phyloP scores from a whole-genome alignment of 2,329 filamentous ascomycete genomes.

The Leptographium lundbergii region DNA sequence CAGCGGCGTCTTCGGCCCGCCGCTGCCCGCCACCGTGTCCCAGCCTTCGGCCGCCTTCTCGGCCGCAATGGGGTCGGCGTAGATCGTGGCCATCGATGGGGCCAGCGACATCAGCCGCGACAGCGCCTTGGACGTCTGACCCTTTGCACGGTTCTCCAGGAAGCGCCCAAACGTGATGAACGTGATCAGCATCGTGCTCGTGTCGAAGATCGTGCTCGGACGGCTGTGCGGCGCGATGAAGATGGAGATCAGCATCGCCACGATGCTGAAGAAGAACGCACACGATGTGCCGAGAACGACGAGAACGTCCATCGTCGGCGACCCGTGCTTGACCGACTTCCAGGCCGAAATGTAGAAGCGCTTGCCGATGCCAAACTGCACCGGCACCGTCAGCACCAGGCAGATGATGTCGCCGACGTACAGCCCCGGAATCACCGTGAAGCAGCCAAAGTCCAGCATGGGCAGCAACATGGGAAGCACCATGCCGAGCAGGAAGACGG shows the following conservation, averaged over 20 bases:
- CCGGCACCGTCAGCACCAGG: constrained; percentile 71
- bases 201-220: constrained; percentile 88
- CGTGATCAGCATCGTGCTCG: constrained; percentile 94
- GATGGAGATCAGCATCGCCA: constrained; percentile 75
- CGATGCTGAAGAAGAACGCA: constrained; percentile 89
- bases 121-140: constrained; percentile 87
- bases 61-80: constrained; percentile 83
- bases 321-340: constrained; percentile 79
- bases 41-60: constrained; percentile 80
- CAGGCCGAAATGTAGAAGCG: constrained; percentile 91
- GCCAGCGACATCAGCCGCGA: constrained; percentile 91
- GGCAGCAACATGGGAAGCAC: constrained; percentile 77
- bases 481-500: constrained; percentile 90
- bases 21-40: constrained; percentile 31
- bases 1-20: constrained; percentile 27
- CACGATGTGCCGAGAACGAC: constrained; percentile 88
- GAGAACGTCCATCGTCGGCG: constrained; percentile 95
- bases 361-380: constrained; percentile 92
- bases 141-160: constrained; percentile 88
- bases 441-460: constrained; percentile 60
- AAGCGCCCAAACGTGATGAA: constrained; percentile 88
- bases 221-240: constrained; percentile 61
- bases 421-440: constrained; percentile 57
- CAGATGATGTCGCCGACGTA: constrained; percentile 84
- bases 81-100: constrained; percentile 94